These are phyloP conservation scores for Blastobotrys robertii DNA, from an alignment of 805 yeast genomes.

Conservation along the genomic window DNA sequence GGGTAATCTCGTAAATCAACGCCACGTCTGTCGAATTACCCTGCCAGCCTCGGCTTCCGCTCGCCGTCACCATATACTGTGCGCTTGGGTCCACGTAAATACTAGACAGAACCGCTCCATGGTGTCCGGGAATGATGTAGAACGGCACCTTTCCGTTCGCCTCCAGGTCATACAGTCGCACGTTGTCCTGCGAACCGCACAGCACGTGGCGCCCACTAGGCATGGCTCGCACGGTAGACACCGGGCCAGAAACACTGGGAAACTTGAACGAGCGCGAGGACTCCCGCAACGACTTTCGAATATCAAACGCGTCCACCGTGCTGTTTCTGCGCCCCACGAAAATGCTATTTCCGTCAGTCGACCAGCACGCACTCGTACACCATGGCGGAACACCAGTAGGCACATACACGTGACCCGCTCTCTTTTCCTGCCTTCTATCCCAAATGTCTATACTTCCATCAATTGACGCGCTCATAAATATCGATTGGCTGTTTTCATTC, in stretches of 20 bases:
- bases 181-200: constrained; percentile 86
- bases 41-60: constrained; percentile 96
- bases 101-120: constrained; percentile 78
- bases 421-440: constrained; percentile 53
- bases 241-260: constrained; percentile 87
- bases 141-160: constrained; percentile 47
- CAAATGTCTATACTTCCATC: constrained; percentile 77
- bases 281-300: constrained; percentile 29
- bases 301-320: constrained; percentile 50
- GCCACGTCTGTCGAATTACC: constrained; percentile 73
- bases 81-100: constrained; percentile 78
- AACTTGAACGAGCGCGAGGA: constrained; percentile 55
- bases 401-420: constrained; percentile 40
- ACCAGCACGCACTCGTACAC: constrained; percentile 83
- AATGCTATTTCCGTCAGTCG: constrained; percentile 65
- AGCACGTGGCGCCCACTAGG: constrained; percentile 72
- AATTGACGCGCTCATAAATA: constrained; percentile 70
- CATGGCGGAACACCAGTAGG: constrained; percentile 79
- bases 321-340: constrained; percentile 88
- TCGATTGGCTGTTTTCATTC: constrained; percentile 16
- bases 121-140: constrained; percentile 90
- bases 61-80: constrained; percentile 77
- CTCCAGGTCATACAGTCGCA: constrained; percentile 70
- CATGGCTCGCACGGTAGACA: constrained; percentile 66
- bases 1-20: constrained; percentile 60